These are phyloP conservation scores for Penicillium sumatraense DNA, from an alignment of 2,329 filamentous ascomycete species.

Conservation along the genomic window DNA sequence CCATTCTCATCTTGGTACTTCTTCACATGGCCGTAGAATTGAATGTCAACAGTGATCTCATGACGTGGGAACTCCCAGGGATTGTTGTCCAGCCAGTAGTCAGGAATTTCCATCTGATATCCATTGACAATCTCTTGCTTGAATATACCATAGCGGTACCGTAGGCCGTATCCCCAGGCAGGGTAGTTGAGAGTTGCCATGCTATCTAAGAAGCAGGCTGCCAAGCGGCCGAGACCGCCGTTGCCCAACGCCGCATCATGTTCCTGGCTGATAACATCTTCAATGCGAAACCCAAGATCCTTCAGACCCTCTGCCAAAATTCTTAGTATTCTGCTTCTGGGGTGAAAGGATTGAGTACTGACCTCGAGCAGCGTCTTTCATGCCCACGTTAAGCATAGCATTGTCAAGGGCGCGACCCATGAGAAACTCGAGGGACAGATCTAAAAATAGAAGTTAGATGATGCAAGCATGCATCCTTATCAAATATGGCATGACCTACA, in stretches of 20 bases:
- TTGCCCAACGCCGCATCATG: constrained; percentile 96
- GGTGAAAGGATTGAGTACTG: constrained; percentile 31
- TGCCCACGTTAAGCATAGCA: constrained; percentile 93
- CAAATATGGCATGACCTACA: constrained; percentile 55
- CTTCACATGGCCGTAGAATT: constrained; percentile 88
- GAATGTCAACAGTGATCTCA: constrained; percentile 93
- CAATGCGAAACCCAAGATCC: constrained; percentile 94
- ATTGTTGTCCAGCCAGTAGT: constrained; percentile 99
- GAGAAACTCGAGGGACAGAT: constrained; percentile 94
- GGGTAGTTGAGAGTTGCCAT: constrained; percentile 92
- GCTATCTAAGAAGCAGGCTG: constrained; percentile 96
- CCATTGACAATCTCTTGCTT: constrained; percentile 99
- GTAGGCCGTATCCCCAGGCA: constrained; percentile 94
- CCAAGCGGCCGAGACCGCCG: constrained; percentile 89
- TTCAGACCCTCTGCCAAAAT: constrained; percentile 70
- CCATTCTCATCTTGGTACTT: constrained; percentile 77
- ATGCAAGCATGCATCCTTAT: background rate
- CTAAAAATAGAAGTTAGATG: constrained; percentile 37
- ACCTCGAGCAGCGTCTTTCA: constrained; percentile 85
- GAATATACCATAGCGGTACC: constrained; percentile 98
- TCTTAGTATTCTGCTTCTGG: constrained; percentile 26
- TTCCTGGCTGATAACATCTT: constrained; percentile 92
- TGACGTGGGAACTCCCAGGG: constrained; percentile 98
- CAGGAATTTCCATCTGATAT: constrained; percentile 96
- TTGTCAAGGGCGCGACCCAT: constrained; percentile 98